These are phyloP conservation scores for Fusarium dlaminii DNA, from an alignment of 2,329 filamentous ascomycete genomes.

Conservation along the genomic window DNA sequence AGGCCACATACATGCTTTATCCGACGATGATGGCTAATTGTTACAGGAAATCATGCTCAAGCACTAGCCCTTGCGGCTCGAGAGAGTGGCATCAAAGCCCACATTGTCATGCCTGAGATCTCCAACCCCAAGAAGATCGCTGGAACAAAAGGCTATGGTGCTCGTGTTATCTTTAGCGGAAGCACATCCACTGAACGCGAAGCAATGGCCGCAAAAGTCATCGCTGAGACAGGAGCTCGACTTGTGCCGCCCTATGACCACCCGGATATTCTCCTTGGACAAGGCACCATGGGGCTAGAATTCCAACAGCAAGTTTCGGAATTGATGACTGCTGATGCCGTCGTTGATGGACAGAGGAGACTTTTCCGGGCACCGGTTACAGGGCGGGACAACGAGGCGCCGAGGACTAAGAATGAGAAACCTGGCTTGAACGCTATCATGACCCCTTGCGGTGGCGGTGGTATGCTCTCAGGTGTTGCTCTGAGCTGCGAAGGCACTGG, in stretches of 20 bases:
- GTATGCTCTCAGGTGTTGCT: slow-evolving; percentile 85
- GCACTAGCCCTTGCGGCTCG: slow-evolving; percentile 86
- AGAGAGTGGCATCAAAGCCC: slow-evolving; percentile 76
- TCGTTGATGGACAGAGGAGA: slow-evolving; percentile 26
- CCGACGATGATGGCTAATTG: neutral
- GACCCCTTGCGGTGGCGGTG: slow-evolving; percentile 86
- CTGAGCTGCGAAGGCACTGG: slow-evolving; percentile 77
- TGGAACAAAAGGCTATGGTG: slow-evolving; percentile 81
- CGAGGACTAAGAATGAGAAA: slow-evolving; percentile 32
- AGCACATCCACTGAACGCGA: slow-evolving; percentile 84
- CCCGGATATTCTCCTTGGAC: slow-evolving; percentile 88
- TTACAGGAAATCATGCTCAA: slow-evolving; percentile 89
- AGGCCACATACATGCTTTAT: neutral
- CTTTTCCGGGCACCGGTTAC: slow-evolving; percentile 30
- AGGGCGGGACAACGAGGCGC: slow-evolving; percentile 28
- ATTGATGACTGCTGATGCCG: slow-evolving; percentile 53
- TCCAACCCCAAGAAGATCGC: slow-evolving; percentile 87
- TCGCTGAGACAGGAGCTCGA: slow-evolving; percentile 76
- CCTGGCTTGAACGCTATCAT: slow-evolving; percentile 74
- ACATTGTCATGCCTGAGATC: slow-evolving; percentile 94
- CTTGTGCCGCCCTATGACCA: slow-evolving; percentile 93
- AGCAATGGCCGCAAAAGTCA: slow-evolving; percentile 75
- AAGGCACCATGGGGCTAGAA: slow-evolving; percentile 90
- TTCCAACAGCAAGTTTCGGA: slow-evolving; percentile 76
- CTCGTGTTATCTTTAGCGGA: slow-evolving; percentile 82